Evolutionary conservation across 2,329 filamentous ascomycete species (phyloP), one percentile per base, ranked within the genome.

Genomic region (Cladosporium colombiae): DNA sequence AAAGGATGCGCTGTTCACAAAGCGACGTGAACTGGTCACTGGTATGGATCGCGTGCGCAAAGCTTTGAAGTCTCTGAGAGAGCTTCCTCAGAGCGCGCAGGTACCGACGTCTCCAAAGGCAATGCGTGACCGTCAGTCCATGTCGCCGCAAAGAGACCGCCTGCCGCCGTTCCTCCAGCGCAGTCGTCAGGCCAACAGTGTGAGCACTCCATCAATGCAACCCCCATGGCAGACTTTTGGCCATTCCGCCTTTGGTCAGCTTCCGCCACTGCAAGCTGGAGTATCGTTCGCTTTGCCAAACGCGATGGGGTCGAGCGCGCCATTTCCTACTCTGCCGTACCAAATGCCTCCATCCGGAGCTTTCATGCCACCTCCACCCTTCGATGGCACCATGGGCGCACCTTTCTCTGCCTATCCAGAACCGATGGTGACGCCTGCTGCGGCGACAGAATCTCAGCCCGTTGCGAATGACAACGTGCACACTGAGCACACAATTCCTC

Each of bases 1-100:
- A 33, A 76, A 71, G 67, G 70, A 73, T 11, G 72, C 72, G 40
- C 71, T 79, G 10, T 66, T 76, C 37, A 67, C 70, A 33, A 74
- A 73, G 66, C 76, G 76, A 46, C 72, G 74, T 29, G 73, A 77
- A 49, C 69, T 78, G 25, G 73, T 77, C 60, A 70, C 63, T 44
- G 68, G 68, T 25, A 67, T 75, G 68, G 77, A 78, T 70, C 71
- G 71, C 35, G 70, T 78, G 21, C 77, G 77, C 59, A 74, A 74
- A 65, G 72, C 74, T 5, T 65, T 78, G 65, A 77, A 77, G 59
- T 69, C 68, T 31, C 68, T 79, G 50, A 73, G 73, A 65, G 72
- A 71, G 18, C 35, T 56, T 44, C 66, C 72, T 21, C 66, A 55
- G 23, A 37, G 37, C 18, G 58, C 68, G 11, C 67, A 71, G 29